Conservation (phyloP, 2,329 filamentous ascomycete genomes). For the Cryphonectria parasitica region DNA sequence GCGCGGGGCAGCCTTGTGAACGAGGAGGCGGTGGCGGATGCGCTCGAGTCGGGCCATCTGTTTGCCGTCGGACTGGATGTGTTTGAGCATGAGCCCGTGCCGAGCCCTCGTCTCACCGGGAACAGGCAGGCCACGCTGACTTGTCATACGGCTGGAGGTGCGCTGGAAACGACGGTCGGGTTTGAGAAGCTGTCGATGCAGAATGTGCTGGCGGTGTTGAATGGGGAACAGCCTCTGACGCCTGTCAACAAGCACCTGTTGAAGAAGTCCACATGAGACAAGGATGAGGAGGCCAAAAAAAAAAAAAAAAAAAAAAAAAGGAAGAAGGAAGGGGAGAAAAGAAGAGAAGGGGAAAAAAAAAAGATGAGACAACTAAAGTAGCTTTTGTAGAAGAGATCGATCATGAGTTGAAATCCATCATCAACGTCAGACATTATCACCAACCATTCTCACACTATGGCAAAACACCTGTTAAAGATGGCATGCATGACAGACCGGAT, state of each 20-base stretch:
- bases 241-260: constrained; percentile 59
- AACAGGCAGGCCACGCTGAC: constrained; percentile 48
- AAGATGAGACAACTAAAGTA: background rate
- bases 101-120: constrained; percentile 42
- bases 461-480: constrained; percentile 56
- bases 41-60: constrained; percentile 50
- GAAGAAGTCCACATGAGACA: constrained; percentile 12
- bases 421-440: no score
- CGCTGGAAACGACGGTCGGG: constrained; percentile 55
- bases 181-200: constrained; percentile 59
- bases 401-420: no score
- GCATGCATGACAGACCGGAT: constrained; percentile 51
- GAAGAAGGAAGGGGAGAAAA: background rate
- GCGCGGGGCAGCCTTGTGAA: constrained; percentile 58
- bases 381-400: no score
- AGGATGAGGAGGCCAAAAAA: background rate
- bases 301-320: background rate
- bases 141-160: constrained; percentile 59
- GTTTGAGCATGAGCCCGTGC: constrained; percentile 54
- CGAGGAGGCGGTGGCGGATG: constrained; percentile 51
- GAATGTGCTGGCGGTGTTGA: constrained; percentile 54
- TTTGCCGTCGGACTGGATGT: constrained; percentile 55
- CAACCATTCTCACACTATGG: constrained; percentile 48
- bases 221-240: constrained; percentile 48
- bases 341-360: background rate